Evolutionary conservation across 495 filamentous ascomycete species (phyloP).

Genomic region (Cercophora samala): DNA sequence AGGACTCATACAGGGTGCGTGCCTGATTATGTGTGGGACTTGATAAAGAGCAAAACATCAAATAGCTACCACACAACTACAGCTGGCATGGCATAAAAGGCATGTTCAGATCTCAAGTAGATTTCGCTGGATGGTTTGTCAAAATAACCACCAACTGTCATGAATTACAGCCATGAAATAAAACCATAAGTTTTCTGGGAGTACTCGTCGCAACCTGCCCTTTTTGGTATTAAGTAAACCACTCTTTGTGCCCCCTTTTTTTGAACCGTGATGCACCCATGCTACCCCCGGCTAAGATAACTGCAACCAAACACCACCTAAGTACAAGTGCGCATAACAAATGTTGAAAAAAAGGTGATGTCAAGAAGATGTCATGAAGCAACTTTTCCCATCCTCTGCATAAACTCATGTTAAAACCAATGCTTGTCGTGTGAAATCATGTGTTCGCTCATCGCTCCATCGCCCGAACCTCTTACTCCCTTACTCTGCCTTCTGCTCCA

Average conservation of each 20-base stretch:
- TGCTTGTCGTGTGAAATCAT: not conserved
- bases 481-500: slow-evolving; percentile 48
- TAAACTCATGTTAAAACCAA: not conserved
- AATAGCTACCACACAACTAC: too few species aligned
- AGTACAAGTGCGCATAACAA: not conserved
- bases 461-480: slow-evolving; percentile 37
- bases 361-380: not conserved
- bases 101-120: not conserved
- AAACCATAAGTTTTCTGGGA: not conserved
- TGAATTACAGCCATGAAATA: not conserved
- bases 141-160: not conserved
- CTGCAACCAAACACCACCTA: not conserved
- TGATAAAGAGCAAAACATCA: too few species aligned
- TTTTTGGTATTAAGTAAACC: not conserved
- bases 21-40: too few species aligned
- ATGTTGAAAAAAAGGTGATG: not conserved
- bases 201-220: not conserved
- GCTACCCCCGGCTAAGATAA: not conserved
- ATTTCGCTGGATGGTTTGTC: not conserved
- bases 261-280: not conserved
- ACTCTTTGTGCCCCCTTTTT: not conserved
- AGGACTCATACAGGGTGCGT: too few species aligned
- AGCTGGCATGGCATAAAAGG: too few species aligned
- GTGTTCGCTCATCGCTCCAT: not conserved
- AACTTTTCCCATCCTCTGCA: slow-evolving; percentile 9